Conservation (phyloP, 352 stramenopile genomes). For the Nothophytophthora sp. region DNA sequence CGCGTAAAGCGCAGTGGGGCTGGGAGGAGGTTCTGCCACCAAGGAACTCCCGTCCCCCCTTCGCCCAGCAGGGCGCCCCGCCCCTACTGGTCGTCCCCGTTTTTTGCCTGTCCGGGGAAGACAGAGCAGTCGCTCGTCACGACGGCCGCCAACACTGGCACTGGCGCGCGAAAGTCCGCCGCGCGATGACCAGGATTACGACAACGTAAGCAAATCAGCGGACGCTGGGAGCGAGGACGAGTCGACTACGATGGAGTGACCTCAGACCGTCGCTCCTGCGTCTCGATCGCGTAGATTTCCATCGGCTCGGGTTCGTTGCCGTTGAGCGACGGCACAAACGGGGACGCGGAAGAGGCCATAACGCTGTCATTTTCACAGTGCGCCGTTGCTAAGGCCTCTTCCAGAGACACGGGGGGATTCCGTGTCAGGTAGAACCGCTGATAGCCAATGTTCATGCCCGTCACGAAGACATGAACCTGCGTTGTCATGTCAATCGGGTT, state of each 20-base stretch:
- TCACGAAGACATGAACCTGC: conserved; percentile 22
- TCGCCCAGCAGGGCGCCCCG: conserved; percentile 6
- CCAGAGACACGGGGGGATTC: conserved; percentile 1
- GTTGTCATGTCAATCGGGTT: conserved; percentile 17
- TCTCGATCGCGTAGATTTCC: conserved; percentile 15
- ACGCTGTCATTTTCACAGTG: conserved; percentile 20
- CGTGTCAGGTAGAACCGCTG: conserved; percentile 19
- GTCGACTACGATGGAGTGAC: not conserved
- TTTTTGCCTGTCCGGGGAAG: not conserved
- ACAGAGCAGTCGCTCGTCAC: not conserved
- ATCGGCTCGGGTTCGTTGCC: conserved; percentile 11
- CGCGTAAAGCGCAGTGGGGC: not conserved
- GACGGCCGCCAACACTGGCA: not conserved
- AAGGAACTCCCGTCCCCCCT: conserved; percentile 1
- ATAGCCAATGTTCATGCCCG: conserved; percentile 13
- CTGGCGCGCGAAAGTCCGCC: conserved; percentile 11
- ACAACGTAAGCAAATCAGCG: conserved; percentile 9
- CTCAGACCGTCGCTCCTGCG: not conserved
- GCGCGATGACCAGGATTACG: conserved; percentile 5
- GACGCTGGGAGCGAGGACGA: not conserved
- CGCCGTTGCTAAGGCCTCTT: conserved; percentile 14
- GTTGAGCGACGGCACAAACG: not conserved
- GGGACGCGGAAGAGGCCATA: not conserved
- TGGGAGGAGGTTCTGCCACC: conserved; percentile 1
- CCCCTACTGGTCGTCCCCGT: conserved; percentile 12